Evolutionary conservation across 2,329 filamentous ascomycete genomes (phyloP).

Genomic region (Hypoxylon sp.): DNA sequence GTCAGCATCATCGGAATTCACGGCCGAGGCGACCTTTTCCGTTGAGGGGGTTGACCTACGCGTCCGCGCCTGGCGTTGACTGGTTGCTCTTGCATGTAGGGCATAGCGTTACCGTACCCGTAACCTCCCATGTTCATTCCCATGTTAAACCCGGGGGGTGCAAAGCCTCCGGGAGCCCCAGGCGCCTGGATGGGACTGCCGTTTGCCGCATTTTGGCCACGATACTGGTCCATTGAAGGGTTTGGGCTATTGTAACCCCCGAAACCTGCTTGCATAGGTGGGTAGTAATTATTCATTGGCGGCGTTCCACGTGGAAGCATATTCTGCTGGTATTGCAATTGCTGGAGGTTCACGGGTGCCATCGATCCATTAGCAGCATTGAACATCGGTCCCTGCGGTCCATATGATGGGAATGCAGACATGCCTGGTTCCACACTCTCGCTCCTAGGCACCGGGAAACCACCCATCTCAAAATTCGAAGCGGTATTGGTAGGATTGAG

Average conservation of each 20-base stretch:
- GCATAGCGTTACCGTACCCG: constrained; percentile 63
- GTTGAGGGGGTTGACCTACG: constrained; percentile 63
- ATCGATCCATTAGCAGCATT: constrained; percentile 63
- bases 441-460: constrained; percentile 66
- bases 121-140: constrained; percentile 54
- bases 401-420: constrained; percentile 66
- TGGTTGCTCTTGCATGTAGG: constrained; percentile 70
- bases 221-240: constrained; percentile 70
- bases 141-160: constrained; percentile 55
- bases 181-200: constrained; percentile 67
- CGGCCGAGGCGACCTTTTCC: constrained; percentile 55
- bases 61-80: constrained; percentile 71
- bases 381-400: constrained; percentile 68
- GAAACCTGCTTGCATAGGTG: constrained; percentile 69
- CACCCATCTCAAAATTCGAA: constrained; percentile 65
- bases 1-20: constrained; percentile 50
- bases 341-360: constrained; percentile 66
- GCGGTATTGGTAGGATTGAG: constrained; percentile 60
- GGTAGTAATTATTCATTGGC: constrained; percentile 71
- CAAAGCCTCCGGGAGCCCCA: constrained; percentile 53
- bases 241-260: constrained; percentile 66
- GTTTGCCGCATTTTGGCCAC: constrained; percentile 66
- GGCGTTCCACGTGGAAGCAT: constrained; percentile 69
- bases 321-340: constrained; percentile 72
- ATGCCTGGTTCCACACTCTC: constrained; percentile 68